Evolutionary conservation across 179 eudicot genomes (phyloP), one percentile per base, ranked within the genome.

Genomic region (Sideroxylon spinosum): DNA sequence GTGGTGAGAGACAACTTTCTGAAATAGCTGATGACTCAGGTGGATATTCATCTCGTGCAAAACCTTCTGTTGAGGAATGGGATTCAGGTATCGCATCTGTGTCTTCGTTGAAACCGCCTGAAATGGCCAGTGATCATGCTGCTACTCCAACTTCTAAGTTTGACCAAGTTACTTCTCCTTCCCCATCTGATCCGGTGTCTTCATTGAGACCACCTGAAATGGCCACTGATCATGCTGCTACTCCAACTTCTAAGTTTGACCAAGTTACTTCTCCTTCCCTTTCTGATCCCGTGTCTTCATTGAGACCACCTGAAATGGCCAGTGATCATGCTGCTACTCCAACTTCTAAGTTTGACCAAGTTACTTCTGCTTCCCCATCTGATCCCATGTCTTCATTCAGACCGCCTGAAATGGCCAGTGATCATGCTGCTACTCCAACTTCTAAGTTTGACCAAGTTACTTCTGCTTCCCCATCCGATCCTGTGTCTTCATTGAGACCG

Each of bases 21-120:
- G 89, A 91, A 74, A 80, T 79, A 75, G 71, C 88, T 29, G 78
- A 84, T 75, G 89, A 91, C 70, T 92, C 93, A 93, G 84, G 84
- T 76, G 85, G 85, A 75, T 85, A 77, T 81, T 83, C 92, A 16
- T 76, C 85, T n/a, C 86, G 76, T 62, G 76, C 84, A 22, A 88
- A 86, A 85, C 79, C 85, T 63, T 76, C 83, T 72, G 81, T 74
- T 29, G 86, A 82, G 65, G 88, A 83, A 71, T 84, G 87, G 82
- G 87, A 86, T 79, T 74, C 85, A 20, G 80, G 76, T 74, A 82
- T 87, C 61, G 86, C 80, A 55, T 83, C 90, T 14, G 72, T 80
- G 74, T 84, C 89, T 61, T 85, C 89, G 9, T 63, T 79, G 71
- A 87, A 81, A 79, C 86, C 75, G 60, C 77, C 78, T n/a, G 88